phyloP scores from a whole-genome alignment of 305 asterid genomes.

The Nicotiana rustica region DNA sequence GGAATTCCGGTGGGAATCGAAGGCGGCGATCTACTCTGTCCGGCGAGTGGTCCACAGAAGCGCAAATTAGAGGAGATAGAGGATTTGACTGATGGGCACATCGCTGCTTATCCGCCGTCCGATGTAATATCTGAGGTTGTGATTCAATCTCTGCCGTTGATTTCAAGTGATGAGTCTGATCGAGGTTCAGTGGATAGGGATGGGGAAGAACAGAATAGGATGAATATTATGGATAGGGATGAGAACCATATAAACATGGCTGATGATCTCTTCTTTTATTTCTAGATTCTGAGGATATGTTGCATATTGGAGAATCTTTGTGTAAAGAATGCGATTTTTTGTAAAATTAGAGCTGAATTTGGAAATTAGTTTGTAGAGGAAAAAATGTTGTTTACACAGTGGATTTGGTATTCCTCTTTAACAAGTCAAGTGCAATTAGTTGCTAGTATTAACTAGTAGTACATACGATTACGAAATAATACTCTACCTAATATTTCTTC shows the following conservation, averaged over 20 bases:
- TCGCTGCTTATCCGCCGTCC: conserved; percentile 46
- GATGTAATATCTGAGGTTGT: conserved; percentile 35
- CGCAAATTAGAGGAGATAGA: conserved; percentile 44
- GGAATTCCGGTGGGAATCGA: conserved; percentile 45
- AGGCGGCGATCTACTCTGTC: conserved; percentile 66
- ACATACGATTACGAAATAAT: no score
- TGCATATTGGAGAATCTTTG: neutral
- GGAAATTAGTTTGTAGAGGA: neutral
- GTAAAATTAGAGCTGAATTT: neutral
- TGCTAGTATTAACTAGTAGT: neutral
- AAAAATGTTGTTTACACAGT: neutral
- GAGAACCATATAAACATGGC: conserved; percentile 54
- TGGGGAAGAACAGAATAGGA: conserved; percentile 27
- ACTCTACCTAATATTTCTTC: no score
- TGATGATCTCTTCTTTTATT: conserved; percentile 70
- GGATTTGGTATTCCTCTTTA: neutral
- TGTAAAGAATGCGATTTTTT: neutral
- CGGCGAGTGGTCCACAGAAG: conserved; percentile 36
- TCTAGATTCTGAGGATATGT: conserved; percentile 13
- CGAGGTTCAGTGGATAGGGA: neutral
- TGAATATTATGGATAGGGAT: conserved; percentile 18
- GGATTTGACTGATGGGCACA: conserved; percentile 36
- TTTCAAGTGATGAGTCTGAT: neutral
- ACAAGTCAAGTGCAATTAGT: neutral
- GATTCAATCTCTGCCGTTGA: conserved; percentile 1